Base-by-base conservation (phyloP, 805 yeast species). In the Myxozyma mucilagina region DNA sequence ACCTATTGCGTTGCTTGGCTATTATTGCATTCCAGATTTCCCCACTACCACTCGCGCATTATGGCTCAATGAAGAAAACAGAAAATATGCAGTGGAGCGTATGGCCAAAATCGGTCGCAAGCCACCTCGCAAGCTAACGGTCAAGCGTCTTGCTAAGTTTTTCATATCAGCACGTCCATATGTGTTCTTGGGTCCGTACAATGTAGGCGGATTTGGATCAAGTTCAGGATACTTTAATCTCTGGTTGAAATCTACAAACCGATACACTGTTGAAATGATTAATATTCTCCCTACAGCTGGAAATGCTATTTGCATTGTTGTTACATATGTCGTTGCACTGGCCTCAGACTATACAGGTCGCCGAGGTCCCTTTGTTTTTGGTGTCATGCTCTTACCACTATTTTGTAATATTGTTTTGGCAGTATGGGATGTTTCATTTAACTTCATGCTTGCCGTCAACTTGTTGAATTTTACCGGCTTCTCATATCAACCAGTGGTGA, bases 171-270 rank as follows among this genome's bases (percentile, higher is more conserved):
- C 52, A 14, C 57, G 59, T 18, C 53, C 59, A 8, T 61, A 45
- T 10, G 49, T 34, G 11, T 61, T 61, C 29, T 32, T 31, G 39
- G 51, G 57, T 10, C 65, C 65, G 1, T 61, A 61, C 44, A 42
- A 38, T 32, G 53, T 61, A 13, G 59, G 50, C 1, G 51, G 53
- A 1, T 61, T 61, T 42, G 65, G 65, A 13, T 20, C 51, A 2
- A 47, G 61, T 10, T 35, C 55, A n/a, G 35, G 50, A 10, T 73
- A 70, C 57, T 44, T 53, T 36, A 43, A 87, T 14, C 75, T 87
- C 59, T 87, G 92, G 92, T 77, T 87, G 52, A 76, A 81, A 62
- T 75, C 84, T 5, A 73, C 81, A 24, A 35, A 35, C n/a, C 39
- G 18, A 10, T 84, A 78, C 67, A 69, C 79, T 0, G 74, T 78